Percentiles rank a stretch among this genome's conserved stretches.
Evolutionary conservation across 139 green algal genomes (phyloP).

Genomic region (Raphidocelis subcapitata): DNA sequence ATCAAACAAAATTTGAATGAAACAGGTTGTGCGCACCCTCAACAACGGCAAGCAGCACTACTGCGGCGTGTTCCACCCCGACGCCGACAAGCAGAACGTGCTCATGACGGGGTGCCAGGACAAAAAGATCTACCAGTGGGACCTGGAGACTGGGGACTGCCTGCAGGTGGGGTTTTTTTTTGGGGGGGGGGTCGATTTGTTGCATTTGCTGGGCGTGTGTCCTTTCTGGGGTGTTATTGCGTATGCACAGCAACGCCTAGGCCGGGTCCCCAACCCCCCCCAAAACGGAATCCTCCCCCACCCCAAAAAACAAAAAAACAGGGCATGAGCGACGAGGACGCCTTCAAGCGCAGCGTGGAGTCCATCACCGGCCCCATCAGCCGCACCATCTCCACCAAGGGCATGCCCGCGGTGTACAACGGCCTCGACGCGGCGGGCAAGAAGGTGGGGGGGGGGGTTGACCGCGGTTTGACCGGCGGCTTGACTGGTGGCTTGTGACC

Average conservation of each 20-base stretch:
- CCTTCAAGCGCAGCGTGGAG: constrained; percentile 96
- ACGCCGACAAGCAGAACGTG: constrained; percentile 88
- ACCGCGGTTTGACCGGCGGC: no score
- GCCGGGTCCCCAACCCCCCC: no score
- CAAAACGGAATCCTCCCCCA: no score
- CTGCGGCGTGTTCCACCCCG: constrained; percentile 89
- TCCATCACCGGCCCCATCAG: constrained; percentile 97
- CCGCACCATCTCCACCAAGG: constrained; percentile 91
- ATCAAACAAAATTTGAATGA: no score
- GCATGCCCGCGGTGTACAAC: constrained; percentile 98
- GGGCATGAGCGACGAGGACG: constrained; percentile 90
- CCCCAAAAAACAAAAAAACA: no score
- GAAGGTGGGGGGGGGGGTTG: constrained; percentile 59
- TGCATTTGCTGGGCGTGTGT: no score
- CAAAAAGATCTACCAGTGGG: constrained; percentile 96
- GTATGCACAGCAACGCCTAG: no score
- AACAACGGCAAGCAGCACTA: constrained; percentile 76
- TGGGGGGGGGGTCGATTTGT: no score
- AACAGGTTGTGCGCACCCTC: constrained; percentile 67
- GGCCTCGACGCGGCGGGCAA: constrained; percentile 80
- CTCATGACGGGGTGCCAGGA: constrained; percentile 87
- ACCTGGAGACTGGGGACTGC: constrained; percentile 83
- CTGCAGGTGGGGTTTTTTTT: no score
- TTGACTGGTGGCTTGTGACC: no score
- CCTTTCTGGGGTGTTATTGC: no score